phyloP scores from a whole-genome alignment of 2,329 filamentous ascomycete genomes.

The Colletotrichum musae region DNA sequence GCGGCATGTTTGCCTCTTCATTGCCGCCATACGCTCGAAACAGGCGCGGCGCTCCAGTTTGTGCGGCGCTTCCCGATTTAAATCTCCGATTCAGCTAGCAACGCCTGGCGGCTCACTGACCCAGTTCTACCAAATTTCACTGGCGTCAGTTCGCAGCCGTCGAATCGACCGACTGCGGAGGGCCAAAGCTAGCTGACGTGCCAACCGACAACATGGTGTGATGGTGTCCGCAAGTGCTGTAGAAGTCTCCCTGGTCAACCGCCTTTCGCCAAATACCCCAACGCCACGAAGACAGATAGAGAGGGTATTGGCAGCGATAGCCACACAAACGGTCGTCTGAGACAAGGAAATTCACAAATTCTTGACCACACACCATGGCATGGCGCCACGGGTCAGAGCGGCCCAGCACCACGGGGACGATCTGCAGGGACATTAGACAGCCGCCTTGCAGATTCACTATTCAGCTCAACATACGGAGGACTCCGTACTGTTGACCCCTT shows the following conservation, averaged over 20 bases:
- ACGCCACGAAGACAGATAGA: conserved; percentile 12
- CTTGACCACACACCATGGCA: conserved; percentile 3
- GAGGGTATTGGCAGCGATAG: not conserved
- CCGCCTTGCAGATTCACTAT: conserved; percentile 31
- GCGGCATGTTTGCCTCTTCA: not conserved
- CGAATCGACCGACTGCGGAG: conserved; percentile 1
- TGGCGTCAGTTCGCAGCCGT: conserved; percentile 18
- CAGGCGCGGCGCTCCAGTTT: conserved; percentile 2
- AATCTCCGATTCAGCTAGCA: conserved; percentile 30
- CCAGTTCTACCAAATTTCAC: not conserved
- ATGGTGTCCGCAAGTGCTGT: not conserved
- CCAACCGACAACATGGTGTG: not conserved
- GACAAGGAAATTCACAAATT: conserved; percentile 19
- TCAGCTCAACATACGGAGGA: not conserved
- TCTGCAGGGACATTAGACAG: conserved; percentile 30
- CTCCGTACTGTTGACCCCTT: not conserved
- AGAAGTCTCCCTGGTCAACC: not conserved
- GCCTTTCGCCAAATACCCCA: not conserved
- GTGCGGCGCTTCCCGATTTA: conserved; percentile 21
- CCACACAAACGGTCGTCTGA: conserved; percentile 12
- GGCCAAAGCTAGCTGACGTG: not conserved
- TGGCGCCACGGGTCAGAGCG: conserved; percentile 11
- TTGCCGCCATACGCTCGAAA: conserved; percentile 5
- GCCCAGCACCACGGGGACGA: conserved; percentile 29
- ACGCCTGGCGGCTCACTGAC: conserved; percentile 12